Conservation (phyloP, 2,329 filamentous ascomycete species). For the Parafenestella ontariensis region DNA sequence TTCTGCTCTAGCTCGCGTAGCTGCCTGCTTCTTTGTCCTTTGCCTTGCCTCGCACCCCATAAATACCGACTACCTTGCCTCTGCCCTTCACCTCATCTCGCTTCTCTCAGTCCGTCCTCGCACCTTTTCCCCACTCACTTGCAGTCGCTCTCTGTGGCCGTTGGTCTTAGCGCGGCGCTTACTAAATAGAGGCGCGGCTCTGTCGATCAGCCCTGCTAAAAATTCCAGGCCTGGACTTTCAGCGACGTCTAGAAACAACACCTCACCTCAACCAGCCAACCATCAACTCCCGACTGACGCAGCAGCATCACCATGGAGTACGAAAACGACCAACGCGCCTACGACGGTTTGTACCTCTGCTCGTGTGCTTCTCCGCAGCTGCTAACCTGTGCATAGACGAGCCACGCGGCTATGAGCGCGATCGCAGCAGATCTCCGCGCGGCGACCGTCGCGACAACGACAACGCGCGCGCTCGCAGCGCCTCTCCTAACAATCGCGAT, state of each 20-base stretch:
- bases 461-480: constrained; percentile 68
- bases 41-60: not conserved
- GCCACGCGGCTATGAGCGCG: constrained; percentile 67
- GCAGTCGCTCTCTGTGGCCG: constrained; percentile 21
- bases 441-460: constrained; percentile 57
- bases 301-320: constrained; percentile 65
- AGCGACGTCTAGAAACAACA: constrained; percentile 36
- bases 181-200: constrained; percentile 38
- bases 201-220: constrained; percentile 43
- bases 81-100: not conserved
- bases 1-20: constrained; percentile 3
- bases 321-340: constrained; percentile 70
- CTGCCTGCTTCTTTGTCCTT: constrained; percentile 12
- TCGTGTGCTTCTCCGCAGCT: constrained; percentile 10
- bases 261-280: constrained; percentile 26
- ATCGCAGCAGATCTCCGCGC: constrained; percentile 71
- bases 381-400: constrained; percentile 56
- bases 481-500: constrained; percentile 67
- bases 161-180: constrained; percentile 36
- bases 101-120: constrained; percentile 7
- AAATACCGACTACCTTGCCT: constrained; percentile 6
- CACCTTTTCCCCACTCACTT: constrained; percentile 28
- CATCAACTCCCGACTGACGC: constrained; percentile 31
- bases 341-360: constrained; percentile 64
- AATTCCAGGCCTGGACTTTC: constrained; percentile 35